Evolutionary conservation across 2,329 filamentous ascomycete species (phyloP).

Genomic region (Verticillium dahliae): DNA sequence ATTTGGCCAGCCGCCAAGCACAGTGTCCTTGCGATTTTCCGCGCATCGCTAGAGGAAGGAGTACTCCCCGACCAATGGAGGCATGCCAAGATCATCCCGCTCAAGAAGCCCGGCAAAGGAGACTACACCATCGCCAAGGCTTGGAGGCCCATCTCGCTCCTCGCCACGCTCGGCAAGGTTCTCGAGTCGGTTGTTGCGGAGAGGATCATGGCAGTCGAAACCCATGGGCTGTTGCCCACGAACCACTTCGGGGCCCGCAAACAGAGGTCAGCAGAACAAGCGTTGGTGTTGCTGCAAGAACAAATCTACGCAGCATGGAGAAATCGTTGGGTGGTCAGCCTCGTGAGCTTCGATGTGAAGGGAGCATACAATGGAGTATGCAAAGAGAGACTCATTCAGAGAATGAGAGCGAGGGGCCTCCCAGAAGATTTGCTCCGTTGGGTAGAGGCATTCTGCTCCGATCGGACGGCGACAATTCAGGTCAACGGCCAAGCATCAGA

Average conservation of each 20-base stretch:
- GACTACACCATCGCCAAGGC: conserved; percentile 19
- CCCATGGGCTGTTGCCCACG: not conserved
- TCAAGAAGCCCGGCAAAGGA: conserved; percentile 18
- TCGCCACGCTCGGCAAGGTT: conserved; percentile 17
- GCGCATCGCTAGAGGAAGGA: conserved; percentile 5
- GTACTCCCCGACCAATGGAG: not conserved
- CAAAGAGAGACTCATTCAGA: too few species aligned
- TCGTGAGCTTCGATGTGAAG: too few species aligned
- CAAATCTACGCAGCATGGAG: too few species aligned
- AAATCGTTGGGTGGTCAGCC: too few species aligned
- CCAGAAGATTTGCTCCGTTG: too few species aligned
- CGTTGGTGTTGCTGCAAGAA: too few species aligned
- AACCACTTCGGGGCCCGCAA: conserved; percentile 5
- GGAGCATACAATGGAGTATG: too few species aligned
- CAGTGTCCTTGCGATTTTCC: conserved; percentile 10
- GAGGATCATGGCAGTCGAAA: conserved; percentile 2
- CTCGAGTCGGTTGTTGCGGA: conserved; percentile 1
- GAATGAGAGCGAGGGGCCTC: too few species aligned
- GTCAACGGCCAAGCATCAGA: conserved; percentile 13
- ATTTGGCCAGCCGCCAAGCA: conserved; percentile 9
- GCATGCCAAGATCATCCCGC: conserved; percentile 19
- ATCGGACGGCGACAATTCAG: too few species aligned
- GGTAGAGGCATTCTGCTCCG: too few species aligned
- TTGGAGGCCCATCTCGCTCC: conserved; percentile 3
- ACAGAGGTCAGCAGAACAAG: not conserved